Conservation (phyloP, 495 filamentous ascomycete species). For the Gamarada debralockiae region DNA sequence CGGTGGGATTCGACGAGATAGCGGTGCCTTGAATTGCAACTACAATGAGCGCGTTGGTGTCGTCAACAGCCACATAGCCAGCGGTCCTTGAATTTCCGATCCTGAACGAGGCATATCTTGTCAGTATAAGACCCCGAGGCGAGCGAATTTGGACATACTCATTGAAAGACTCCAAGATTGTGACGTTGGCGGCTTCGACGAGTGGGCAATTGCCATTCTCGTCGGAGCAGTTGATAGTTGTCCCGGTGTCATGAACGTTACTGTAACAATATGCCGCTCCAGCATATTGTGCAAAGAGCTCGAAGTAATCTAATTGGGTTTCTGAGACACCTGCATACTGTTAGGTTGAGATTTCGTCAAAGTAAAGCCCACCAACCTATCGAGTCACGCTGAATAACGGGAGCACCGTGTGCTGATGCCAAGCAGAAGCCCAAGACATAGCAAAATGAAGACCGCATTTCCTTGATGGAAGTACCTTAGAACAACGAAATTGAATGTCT, state of each 20-base stretch:
- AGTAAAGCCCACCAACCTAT: not conserved
- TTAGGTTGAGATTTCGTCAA: too few species aligned
- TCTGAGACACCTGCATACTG: too few species aligned
- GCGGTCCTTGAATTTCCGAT: slow-evolving; percentile 51
- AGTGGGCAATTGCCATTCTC: slow-evolving; percentile 47
- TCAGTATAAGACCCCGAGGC: not conserved
- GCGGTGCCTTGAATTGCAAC: slow-evolving; percentile 68
- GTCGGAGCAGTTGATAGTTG: slow-evolving; percentile 52
- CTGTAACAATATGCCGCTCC: slow-evolving; percentile 64
- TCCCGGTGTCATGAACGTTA: slow-evolving; percentile 31
- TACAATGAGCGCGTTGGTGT: slow-evolving; percentile 57
- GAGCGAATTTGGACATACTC: not conserved
- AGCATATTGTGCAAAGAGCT: slow-evolving; percentile 66
- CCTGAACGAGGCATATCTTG: slow-evolving; percentile 32
- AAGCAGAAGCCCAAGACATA: not conserved
- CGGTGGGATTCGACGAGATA: slow-evolving; percentile 61
- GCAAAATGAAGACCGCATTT: not conserved
- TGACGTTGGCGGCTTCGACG: slow-evolving; percentile 52
- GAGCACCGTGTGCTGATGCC: not conserved
- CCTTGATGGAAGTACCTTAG: too few species aligned
- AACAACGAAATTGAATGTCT: too few species aligned
- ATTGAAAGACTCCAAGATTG: slow-evolving; percentile 26
- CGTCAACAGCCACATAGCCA: slow-evolving; percentile 69
- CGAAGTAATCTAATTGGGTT: slow-evolving; percentile 43
- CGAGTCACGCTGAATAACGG: not conserved